Evolutionary conservation across 495 filamentous ascomycete genomes (phyloP).

Genomic region (Bryoglossum gracile): DNA sequence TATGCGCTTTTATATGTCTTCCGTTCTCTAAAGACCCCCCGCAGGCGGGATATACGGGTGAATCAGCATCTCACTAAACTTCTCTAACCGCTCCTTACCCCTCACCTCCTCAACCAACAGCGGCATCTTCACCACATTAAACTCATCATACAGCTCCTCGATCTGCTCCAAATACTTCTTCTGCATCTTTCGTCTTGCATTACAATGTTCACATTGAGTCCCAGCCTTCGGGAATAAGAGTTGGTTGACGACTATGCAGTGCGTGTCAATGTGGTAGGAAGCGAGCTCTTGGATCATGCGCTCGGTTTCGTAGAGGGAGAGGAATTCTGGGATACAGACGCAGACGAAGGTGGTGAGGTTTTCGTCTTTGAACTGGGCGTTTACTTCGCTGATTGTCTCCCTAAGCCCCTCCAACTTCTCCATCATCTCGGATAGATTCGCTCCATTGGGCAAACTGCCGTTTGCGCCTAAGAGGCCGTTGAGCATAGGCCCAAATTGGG

Average conservation of each 20-base stretch:
- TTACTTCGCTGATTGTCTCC: slow-evolving; percentile 90
- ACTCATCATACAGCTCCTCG: slow-evolving; percentile 97
- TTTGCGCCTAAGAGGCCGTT: slow-evolving; percentile 84
- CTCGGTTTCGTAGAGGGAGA: slow-evolving; percentile 97
- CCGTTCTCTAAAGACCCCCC: slow-evolving; percentile 27
- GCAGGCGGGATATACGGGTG: slow-evolving; percentile 76
- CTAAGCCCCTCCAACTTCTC: slow-evolving; percentile 89
- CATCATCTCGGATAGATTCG: slow-evolving; percentile 84
- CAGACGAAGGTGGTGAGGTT: slow-evolving; percentile 97
- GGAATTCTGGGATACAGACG: slow-evolving; percentile 96
- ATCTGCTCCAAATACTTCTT: slow-evolving; percentile 99
- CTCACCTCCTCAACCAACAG: slow-evolving; percentile 90
- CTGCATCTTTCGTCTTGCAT: slow-evolving; percentile 93
- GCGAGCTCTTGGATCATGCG: slow-evolving; percentile 98
- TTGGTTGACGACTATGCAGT: slow-evolving; percentile 97
- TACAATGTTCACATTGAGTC: slow-evolving; percentile 90
- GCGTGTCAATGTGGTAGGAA: slow-evolving; percentile 90
- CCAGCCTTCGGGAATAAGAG: slow-evolving; percentile 84
- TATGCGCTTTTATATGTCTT: too few relatives aligned
- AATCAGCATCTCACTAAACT: slow-evolving; percentile 89
- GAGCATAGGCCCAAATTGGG: slow-evolving; percentile 92
- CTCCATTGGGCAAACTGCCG: slow-evolving; percentile 75
- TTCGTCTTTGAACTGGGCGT: slow-evolving; percentile 94
- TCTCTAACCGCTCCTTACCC: slow-evolving; percentile 88
- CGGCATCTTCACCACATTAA: slow-evolving; percentile 98